A percentile compares a stretch with the other conserved stretches of the same genome.
Conservation (phyloP, 768 basidiomycete genomes). For the Rhodotorula kratochvilovae region DNA sequence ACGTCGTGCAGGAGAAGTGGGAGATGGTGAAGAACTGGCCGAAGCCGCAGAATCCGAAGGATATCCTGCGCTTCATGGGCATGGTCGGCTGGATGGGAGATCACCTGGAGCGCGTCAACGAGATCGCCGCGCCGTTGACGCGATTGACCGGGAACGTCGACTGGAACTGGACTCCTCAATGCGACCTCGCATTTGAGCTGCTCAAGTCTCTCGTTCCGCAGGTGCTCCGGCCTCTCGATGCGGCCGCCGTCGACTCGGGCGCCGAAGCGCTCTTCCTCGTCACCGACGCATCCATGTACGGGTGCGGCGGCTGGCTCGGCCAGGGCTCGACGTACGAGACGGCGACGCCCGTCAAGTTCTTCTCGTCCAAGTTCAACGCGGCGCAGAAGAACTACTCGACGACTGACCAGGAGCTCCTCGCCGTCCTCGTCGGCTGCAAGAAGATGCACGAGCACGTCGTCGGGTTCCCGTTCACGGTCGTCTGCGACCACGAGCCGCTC, state of each 20-base stretch:
- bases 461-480: background rate
- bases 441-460: background rate
- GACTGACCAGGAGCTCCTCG: background rate
- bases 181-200: background rate
- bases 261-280: conserved; percentile 9
- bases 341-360: conserved; percentile 10
- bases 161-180: conserved; percentile 12
- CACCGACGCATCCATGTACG: conserved; percentile 5
- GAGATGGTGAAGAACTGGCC: conserved; percentile 6
- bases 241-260: background rate
- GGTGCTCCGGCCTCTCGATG: background rate
- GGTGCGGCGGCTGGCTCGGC: conserved; percentile 20
- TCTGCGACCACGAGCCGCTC: background rate
- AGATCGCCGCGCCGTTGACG: conserved; percentile 2
- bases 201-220: conserved; percentile 11
- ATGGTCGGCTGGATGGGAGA: conserved; percentile 12
- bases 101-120: conserved; percentile 11
- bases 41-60: conserved; percentile 6
- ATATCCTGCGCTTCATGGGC: conserved; percentile 20
- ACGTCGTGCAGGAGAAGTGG: conserved; percentile 11
- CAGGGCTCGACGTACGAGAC: background rate
- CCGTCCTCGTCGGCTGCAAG: background rate
- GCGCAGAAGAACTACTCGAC: conserved; percentile 18
- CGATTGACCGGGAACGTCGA: conserved; percentile 15
- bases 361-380: conserved; percentile 17